A percentile compares a stretch with the other conserved stretches of the same genome.
These are phyloP conservation scores for Trichoderma sp. DNA, from an alignment of 2,329 filamentous ascomycete genomes.

Conservation along the genomic window DNA sequence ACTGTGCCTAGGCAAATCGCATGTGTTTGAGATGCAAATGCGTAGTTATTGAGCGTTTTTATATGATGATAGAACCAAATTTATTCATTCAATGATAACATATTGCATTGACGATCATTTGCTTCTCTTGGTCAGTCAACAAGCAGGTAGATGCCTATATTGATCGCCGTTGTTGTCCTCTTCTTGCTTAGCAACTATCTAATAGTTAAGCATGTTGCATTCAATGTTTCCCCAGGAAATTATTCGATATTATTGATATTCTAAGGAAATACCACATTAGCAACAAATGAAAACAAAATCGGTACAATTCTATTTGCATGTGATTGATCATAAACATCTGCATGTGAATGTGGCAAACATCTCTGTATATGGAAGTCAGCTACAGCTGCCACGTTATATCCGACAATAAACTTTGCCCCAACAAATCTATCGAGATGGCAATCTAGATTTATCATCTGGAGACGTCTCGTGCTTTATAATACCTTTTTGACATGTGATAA, in stretches of 20 bases:
- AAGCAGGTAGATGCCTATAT: background rate
- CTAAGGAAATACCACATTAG: background rate
- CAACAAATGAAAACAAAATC: background rate
- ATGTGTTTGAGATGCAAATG: background rate
- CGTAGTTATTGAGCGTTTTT: background rate
- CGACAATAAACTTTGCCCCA: background rate
- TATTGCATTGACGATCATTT: too few relatives aligned
- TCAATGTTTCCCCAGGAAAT: background rate
- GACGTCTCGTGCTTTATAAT: background rate
- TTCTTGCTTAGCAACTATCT: background rate
- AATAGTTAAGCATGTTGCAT: background rate
- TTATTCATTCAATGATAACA: background rate
- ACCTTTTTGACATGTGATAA: conserved; percentile 2
- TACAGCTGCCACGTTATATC: background rate
- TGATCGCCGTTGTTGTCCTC: background rate
- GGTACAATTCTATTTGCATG: background rate
- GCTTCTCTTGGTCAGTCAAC: too few relatives aligned
- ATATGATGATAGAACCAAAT: background rate
- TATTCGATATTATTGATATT: background rate
- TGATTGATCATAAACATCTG: background rate
- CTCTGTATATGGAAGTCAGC: background rate
- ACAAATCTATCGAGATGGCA: background rate
- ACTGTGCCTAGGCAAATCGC: background rate
- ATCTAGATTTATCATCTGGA: background rate
- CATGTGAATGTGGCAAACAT: conserved; percentile 20